Conservation (phyloP, 2,329 filamentous ascomycete species). For the Lithohypha guttulata region DNA sequence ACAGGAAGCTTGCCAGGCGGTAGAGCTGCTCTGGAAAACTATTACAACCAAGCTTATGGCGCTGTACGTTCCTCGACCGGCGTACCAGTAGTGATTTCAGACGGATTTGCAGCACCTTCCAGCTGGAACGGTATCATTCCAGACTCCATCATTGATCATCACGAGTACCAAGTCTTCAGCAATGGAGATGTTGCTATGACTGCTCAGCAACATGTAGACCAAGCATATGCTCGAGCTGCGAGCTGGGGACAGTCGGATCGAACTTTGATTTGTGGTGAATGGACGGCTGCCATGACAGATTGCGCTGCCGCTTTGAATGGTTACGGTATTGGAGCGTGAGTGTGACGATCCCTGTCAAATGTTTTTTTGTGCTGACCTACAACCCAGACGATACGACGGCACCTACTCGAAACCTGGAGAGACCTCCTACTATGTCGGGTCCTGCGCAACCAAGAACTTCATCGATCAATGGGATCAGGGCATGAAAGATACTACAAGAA, state of each 20-base stretch:
- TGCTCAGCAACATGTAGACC: slow-evolving; percentile 43
- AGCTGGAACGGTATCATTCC: slow-evolving; percentile 53
- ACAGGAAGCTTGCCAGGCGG: slow-evolving; percentile 25
- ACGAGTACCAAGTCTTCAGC: slow-evolving; percentile 58
- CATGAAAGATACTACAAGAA: slow-evolving; percentile 30
- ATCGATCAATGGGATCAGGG: slow-evolving; percentile 36
- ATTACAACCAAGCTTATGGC: slow-evolving; percentile 44
- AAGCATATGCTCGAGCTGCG: slow-evolving; percentile 45
- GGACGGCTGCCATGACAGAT: slow-evolving; percentile 56
- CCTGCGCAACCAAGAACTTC: slow-evolving; percentile 42
- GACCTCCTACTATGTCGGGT: slow-evolving; percentile 40
- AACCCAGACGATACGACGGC: slow-evolving; percentile 44
- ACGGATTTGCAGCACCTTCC: slow-evolving; percentile 35
- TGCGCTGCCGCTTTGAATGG: slow-evolving; percentile 37
- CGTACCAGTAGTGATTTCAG: slow-evolving; percentile 46
- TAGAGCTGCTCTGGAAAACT: slow-evolving; percentile 39
- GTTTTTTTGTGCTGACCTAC: too few relatives aligned
- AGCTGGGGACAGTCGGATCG: slow-evolving; percentile 47
- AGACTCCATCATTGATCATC: slow-evolving; percentile 53
- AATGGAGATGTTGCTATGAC: slow-evolving; percentile 39
- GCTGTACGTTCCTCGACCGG: slow-evolving; percentile 36
- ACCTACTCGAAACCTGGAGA: slow-evolving; percentile 24
- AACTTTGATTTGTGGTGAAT: slow-evolving; percentile 58
- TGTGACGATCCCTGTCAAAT: too few relatives aligned
- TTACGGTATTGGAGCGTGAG: too few relatives aligned